phyloP scores from a whole-genome alignment of 768 basidiomycete genomes.

The Galerina sulciceps region DNA sequence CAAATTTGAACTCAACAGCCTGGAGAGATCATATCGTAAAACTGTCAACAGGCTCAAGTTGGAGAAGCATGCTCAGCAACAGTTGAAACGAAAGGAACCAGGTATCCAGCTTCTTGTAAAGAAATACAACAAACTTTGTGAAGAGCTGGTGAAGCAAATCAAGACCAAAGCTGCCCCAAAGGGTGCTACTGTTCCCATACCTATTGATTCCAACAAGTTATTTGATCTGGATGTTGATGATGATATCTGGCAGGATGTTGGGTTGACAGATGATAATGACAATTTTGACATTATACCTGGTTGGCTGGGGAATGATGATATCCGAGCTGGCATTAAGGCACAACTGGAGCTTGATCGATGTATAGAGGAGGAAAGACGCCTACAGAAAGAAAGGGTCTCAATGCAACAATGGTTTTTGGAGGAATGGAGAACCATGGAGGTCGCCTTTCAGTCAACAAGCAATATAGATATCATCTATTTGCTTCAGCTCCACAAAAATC shows the following conservation, averaged over 20 bases:
- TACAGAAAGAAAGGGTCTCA: background rate
- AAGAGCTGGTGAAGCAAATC: constrained; percentile 24
- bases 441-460: background rate
- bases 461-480: background rate
- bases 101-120: constrained; percentile 24
- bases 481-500: background rate
- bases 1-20: constrained; percentile 32
- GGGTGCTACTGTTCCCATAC: constrained; percentile 22
- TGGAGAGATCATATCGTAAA: constrained; percentile 22
- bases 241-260: constrained; percentile 37
- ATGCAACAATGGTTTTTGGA: background rate
- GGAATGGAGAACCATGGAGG: background rate
- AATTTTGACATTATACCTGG: constrained; percentile 1
- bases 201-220: constrained; percentile 24
- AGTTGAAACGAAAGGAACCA: constrained; percentile 29
- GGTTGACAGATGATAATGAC: constrained; percentile 26
- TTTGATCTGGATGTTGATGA: constrained; percentile 40
- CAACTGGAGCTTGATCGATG: constrained; percentile 30
- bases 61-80: constrained; percentile 26
- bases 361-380: constrained; percentile 24
- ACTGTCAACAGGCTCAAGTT: constrained; percentile 28
- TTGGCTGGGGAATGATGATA: constrained; percentile 33
- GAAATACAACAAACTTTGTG: constrained; percentile 13
- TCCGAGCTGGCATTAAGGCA: constrained; percentile 31
- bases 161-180: constrained; percentile 20